Base-by-base conservation (phyloP, 2,329 filamentous ascomycete genomes). In the Massarina eburnea region DNA sequence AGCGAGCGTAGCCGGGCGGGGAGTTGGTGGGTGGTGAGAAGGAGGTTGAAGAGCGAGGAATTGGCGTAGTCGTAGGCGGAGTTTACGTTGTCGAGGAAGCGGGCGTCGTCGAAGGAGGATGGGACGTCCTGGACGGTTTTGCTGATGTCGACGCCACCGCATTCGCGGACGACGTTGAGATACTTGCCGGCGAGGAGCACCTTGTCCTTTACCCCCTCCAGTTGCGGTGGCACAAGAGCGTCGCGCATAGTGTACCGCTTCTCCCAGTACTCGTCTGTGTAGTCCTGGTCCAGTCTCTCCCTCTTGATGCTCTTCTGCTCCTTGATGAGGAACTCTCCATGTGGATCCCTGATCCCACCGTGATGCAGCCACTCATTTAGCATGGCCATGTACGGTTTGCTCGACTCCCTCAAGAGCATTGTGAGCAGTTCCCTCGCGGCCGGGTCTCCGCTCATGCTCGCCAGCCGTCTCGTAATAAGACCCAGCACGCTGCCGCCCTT, bases 261-360 rank as follows among this genome's bases (percentile, higher is more conserved):
- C 68, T 99, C 94, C 94, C 94, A 99, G 70, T 99, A 99, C 64
- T 99, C 94, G 68, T 99, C 94, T 0, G 92, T 99, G 63, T 97
- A 99, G 68, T 99, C 94, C 65, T 96, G 86, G 64, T 97, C 91
- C 2, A 99, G 76, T 48, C 89, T 82, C 67, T 97, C 94, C 32
- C 94, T 83, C 47, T 87, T 86, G 59, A 99, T 96, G 62, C 91
- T 96, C 71, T 92, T 95, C 60, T 96, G 90, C 69, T 97, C 94
- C 64, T 95, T 95, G 64, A 99, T 85, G 42, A 99, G 74, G 58
- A 99, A 99, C 68, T 99, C 94, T 1, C 85, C 82, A 67, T 97
- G 92, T 0, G 91, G 90, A 67, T 99, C 94, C 62, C 88, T 89
- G 69, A 99, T 97, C 39, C 87, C 90, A 30, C 94, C 94, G 63